Conservation (phyloP, 768 basidiomycete species). For the Xerocomus potaroensis region DNA sequence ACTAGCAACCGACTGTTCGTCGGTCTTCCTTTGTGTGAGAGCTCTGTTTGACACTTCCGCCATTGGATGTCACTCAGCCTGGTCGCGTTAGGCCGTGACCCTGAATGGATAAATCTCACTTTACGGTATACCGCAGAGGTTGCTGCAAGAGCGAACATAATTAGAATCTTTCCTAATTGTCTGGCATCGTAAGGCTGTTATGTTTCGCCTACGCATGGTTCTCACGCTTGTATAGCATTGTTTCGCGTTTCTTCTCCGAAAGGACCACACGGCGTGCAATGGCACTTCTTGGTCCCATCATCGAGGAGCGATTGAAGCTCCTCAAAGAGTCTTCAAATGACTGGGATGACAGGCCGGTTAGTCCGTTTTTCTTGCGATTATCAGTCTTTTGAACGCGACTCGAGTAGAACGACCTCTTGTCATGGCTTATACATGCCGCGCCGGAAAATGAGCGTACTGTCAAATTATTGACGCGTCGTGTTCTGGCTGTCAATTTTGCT, state of each 20-base stretch:
- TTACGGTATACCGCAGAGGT: conserved; percentile 32
- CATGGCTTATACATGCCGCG: conserved; percentile 32
- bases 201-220: neutral
- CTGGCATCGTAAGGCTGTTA: conserved; percentile 29
- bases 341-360: conserved; percentile 32
- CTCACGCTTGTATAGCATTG: conserved; percentile 13
- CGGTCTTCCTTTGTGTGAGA: conserved; percentile 42
- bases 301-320: conserved; percentile 25
- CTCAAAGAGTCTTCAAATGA: conserved; percentile 23
- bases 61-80: neutral
- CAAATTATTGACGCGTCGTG: conserved; percentile 21
- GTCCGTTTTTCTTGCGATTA: conserved; percentile 3
- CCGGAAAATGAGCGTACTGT: conserved; percentile 14
- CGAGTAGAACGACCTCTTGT: conserved; percentile 31
- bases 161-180: conserved; percentile 32
- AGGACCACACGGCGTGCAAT: conserved; percentile 10
- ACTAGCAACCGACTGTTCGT: conserved; percentile 46
- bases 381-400: neutral
- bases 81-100: conserved; percentile 24
- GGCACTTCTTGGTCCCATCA: conserved; percentile 23
- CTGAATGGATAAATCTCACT: conserved; percentile 30
- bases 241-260: conserved; percentile 12
- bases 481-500: conserved; percentile 18
- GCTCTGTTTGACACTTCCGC: neutral
- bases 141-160: conserved; percentile 15